These are phyloP conservation scores for Russula sp. DNA, from an alignment of 768 basidiomycete species.

Conservation along the genomic window DNA sequence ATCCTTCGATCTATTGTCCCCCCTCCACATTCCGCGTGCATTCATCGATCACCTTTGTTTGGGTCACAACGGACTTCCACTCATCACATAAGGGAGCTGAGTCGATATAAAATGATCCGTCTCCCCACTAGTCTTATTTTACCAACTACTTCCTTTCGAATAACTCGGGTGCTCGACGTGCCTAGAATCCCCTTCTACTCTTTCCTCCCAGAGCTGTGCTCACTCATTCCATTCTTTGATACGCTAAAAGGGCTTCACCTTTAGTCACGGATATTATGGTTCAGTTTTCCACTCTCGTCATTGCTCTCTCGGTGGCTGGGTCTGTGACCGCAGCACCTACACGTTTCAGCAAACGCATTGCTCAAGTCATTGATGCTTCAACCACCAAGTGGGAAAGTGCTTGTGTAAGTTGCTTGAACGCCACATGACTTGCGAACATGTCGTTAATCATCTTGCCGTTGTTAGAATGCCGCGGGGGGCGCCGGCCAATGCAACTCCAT, in stretches of 20 bases:
- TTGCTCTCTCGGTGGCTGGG: constrained; percentile 30
- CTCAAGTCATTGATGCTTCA: constrained; percentile 36
- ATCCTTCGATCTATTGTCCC: background rate
- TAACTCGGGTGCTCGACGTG: constrained; percentile 9
- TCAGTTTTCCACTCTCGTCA: constrained; percentile 27
- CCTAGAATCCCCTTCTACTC: background rate
- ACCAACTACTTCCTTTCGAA: background rate
- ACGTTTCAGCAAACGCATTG: constrained; percentile 36
- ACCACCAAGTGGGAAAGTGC: constrained; percentile 40
- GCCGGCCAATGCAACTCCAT: constrained; percentile 48
- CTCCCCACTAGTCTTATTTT: background rate
- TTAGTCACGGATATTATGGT: constrained; percentile 26
- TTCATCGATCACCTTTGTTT: background rate
- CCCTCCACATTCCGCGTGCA: background rate
- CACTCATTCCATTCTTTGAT: background rate
- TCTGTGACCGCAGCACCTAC: constrained; percentile 33
- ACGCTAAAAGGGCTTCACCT: background rate
- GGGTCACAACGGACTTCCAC: background rate
- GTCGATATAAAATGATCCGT: constrained; percentile 2
- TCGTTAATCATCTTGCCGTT: background rate
- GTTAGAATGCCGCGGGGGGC: constrained; percentile 48
- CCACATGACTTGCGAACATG: background rate
- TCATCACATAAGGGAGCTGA: background rate
- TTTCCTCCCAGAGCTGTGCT: constrained; percentile 15
- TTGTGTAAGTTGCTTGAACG: constrained; percentile 33